A percentile compares a stretch with the other conserved stretches of the same genome.
These are phyloP conservation scores for Phaeotremella skinneri DNA, from an alignment of 768 basidiomycete genomes.

Conservation along the genomic window DNA sequence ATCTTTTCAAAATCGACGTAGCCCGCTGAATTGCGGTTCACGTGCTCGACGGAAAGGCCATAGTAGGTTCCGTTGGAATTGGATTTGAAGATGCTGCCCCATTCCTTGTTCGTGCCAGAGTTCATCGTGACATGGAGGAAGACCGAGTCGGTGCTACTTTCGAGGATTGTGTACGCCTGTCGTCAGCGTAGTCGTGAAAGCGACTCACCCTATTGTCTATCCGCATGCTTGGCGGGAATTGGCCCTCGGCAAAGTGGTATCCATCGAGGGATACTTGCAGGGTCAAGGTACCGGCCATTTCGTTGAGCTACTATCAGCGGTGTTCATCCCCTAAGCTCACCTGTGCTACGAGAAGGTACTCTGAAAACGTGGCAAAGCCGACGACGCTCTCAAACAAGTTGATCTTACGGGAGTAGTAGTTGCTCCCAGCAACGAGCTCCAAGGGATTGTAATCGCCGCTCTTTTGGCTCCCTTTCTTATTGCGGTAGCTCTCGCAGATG, in stretches of 20 bases:
- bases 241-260: constrained; percentile 72
- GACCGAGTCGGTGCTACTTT: constrained; percentile 86
- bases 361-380: constrained; percentile 87
- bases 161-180: constrained; percentile 59
- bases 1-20: constrained; percentile 99
- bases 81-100: constrained; percentile 78
- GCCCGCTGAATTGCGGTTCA: constrained; percentile 81
- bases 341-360: constrained; percentile 93
- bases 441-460: constrained; percentile 65
- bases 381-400: constrained; percentile 83
- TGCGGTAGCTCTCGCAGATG: constrained; percentile 80
- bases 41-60: constrained; percentile 76
- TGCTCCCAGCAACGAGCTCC: constrained; percentile 71
- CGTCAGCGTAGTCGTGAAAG: constrained; percentile 4
- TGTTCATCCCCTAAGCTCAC: constrained; percentile 54
- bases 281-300: constrained; percentile 59
- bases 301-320: constrained; percentile 57
- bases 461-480: constrained; percentile 77
- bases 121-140: constrained; percentile 97
- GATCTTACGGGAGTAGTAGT: constrained; percentile 69
- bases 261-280: constrained; percentile 93
- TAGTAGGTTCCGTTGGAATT: constrained; percentile 99
- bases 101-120: constrained; percentile 67
- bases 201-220: constrained; percentile 81
- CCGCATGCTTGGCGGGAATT: constrained; percentile 86